Evolutionary conservation across 2,329 filamentous ascomycete species (phyloP).

Genomic region (Neophaeococcomyces mojaviensis): DNA sequence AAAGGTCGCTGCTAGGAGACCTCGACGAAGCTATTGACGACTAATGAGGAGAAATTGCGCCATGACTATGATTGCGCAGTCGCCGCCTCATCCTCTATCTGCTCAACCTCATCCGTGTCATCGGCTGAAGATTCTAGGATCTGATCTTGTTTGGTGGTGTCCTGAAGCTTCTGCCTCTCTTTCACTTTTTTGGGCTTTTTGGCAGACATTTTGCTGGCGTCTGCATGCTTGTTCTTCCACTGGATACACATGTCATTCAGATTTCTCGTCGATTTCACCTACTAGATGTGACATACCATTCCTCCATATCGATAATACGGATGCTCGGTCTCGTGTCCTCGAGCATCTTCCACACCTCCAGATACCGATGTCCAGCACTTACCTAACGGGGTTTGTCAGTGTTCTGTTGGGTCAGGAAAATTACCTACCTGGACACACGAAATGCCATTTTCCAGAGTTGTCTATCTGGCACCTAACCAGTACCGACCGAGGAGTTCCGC

Average conservation of each 20-base stretch:
- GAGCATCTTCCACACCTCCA: slow-evolving; percentile 38
- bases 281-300: slow-evolving; percentile 20
- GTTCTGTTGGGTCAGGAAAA: too few species aligned
- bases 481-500: slow-evolving; percentile 30
- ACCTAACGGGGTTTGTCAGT: slow-evolving; percentile 9
- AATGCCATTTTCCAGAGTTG: slow-evolving; percentile 33
- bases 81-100: background rate
- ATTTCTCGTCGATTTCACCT: too few species aligned
- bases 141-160: background rate
- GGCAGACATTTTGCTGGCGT: slow-evolving; percentile 34
- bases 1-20: slow-evolving; percentile 25
- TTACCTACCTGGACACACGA: slow-evolving; percentile 32
- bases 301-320: slow-evolving; percentile 32
- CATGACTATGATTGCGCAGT: background rate
- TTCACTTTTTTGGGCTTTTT: slow-evolving; percentile 25
- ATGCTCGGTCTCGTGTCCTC: slow-evolving; percentile 25
- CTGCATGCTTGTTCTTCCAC: slow-evolving; percentile 38
- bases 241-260: background rate
- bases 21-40: slow-evolving; percentile 20
- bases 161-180: background rate
- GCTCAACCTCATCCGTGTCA: background rate
- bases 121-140: background rate
- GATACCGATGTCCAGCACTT: slow-evolving; percentile 37
- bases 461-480: slow-evolving; percentile 40
- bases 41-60: slow-evolving; percentile 4